Base-by-base conservation (phyloP, 2,329 filamentous ascomycete species). In the Penicillium crustosum region DNA sequence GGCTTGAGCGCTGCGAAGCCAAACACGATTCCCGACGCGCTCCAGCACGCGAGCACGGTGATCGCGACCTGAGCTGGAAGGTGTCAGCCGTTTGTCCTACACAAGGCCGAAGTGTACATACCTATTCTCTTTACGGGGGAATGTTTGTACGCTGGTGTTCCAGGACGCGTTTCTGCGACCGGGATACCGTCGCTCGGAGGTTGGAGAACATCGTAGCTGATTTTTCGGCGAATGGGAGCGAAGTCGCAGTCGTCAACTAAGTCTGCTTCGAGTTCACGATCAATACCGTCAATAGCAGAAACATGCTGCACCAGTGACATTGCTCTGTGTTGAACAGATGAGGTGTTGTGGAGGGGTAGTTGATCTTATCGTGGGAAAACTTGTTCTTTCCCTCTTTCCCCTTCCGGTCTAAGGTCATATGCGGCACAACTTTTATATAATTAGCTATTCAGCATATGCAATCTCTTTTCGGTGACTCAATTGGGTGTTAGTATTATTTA, bases 1-100 rank as follows among this genome's bases (percentile, higher is more conserved):
- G 91, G 90, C 71, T 94, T 95, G 65, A 95, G 80, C 13, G 91
- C 90, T 15, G 91, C 91, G 73, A 91, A 95, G 35, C 91, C 91
- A 75, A 94, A 94, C 19, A 94, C 86, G 41, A 92, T 80, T 1
- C 91, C 93, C 5, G 91, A 88, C 7, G 89, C 86, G 59, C 93
- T 81, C 56, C 91, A 83, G 73, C 90, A 93, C 67, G 88, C 88
- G n/a, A 90, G 67, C 2, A 90, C 83, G 3, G 86, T 88, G 42
- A 83, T 79, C 6, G 78, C 70, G 23, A 91, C 85, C 74, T 92
- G 89, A 10, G 83, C 74, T 73, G 45, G 10, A 51, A 6, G 10
- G 12, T 9, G 41, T 68, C 33, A 65, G 60, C 39, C 19, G 4
- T 4, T 15, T 47, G 7, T 7, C 50, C 12, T 6, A 10, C 5